A percentile compares a stretch with the other conserved stretches of the same genome.
phyloP scores from a whole-genome alignment of 225 moss, liverwort and hornwort genomes.

The Sphagnum contortum region DNA sequence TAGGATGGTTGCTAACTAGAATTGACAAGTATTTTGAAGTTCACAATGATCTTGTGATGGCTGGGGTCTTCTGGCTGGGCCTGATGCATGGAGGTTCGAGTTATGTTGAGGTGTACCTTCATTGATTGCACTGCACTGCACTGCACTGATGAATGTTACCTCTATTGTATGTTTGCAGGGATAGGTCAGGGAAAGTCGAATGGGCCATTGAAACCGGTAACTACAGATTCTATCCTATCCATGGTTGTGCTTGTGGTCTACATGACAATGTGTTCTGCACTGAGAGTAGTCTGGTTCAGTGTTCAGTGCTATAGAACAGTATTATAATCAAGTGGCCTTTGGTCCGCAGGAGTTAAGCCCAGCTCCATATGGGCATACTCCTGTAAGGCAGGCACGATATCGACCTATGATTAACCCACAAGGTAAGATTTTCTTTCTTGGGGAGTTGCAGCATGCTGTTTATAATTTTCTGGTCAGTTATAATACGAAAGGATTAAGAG shows the following conservation, averaged over 20 bases:
- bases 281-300: too few relatives aligned
- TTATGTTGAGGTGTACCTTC: neutral
- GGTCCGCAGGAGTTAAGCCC: constrained; percentile 1
- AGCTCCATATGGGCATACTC: too few relatives aligned
- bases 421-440: constrained; percentile 18
- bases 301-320: too few relatives aligned
- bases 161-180: neutral
- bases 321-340: neutral
- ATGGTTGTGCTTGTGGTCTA: neutral
- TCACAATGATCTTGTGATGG: too few relatives aligned
- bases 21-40: too few relatives aligned
- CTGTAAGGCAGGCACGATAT: constrained; percentile 40
- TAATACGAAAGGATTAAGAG: too few relatives aligned
- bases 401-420: constrained; percentile 40
- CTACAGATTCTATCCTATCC: neutral
- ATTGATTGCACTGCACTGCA: neutral
- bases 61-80: neutral
- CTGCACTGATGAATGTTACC: too few relatives aligned
- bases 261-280: neutral
- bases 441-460: too few relatives aligned
- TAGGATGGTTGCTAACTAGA: too few relatives aligned
- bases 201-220: neutral
- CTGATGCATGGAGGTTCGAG: neutral
- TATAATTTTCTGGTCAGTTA: neutral
- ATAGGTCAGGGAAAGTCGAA: constrained; percentile 1